phyloP scores from a whole-genome alignment of 148 eudicot species.

The Camellia lanceoleosa region DNA sequence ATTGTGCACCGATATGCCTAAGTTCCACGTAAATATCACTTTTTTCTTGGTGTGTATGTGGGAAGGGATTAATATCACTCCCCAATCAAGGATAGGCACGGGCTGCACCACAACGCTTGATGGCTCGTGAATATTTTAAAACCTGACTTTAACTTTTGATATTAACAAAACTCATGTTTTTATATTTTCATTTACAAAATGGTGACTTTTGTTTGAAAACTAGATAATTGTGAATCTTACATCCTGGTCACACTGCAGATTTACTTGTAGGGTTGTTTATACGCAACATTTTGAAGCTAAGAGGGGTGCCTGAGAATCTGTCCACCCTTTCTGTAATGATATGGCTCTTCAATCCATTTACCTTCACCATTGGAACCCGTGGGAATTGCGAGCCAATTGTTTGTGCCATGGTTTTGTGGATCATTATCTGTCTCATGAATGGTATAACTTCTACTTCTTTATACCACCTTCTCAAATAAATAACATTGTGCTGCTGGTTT shows the following conservation, averaged over 20 bases:
- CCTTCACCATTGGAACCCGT: conserved; percentile 98
- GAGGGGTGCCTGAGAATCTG: conserved; percentile 73
- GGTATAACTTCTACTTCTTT: conserved; percentile 44
- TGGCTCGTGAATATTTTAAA: neutral
- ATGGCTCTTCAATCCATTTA: conserved; percentile 98
- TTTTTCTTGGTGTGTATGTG: neutral
- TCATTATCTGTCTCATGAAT: conserved; percentile 76
- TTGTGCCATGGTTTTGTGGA: conserved; percentile 91
- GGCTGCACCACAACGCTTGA: neutral
- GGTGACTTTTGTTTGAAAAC: conserved; percentile 10
- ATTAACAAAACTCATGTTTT: neutral
- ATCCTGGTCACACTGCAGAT: conserved; percentile 41
- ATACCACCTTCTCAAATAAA: neutral
- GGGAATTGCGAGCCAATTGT: conserved; percentile 97
- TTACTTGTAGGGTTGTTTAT: conserved; percentile 77
- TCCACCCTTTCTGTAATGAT: conserved; percentile 55
- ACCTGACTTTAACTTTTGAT: neutral
- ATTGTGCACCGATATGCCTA: too few relatives aligned
- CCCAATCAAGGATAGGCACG: neutral
- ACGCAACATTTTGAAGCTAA: conserved; percentile 70
- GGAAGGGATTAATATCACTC: neutral
- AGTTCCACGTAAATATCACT: too few relatives aligned
- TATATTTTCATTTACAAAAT: conserved; percentile 15
- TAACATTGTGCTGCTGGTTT: neutral
- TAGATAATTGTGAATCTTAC: neutral